A percentile compares a stretch with the other conserved stretches of the same genome.
Conservation (phyloP, 805 yeast genomes). For the Barnettozyma siamensis region DNA sequence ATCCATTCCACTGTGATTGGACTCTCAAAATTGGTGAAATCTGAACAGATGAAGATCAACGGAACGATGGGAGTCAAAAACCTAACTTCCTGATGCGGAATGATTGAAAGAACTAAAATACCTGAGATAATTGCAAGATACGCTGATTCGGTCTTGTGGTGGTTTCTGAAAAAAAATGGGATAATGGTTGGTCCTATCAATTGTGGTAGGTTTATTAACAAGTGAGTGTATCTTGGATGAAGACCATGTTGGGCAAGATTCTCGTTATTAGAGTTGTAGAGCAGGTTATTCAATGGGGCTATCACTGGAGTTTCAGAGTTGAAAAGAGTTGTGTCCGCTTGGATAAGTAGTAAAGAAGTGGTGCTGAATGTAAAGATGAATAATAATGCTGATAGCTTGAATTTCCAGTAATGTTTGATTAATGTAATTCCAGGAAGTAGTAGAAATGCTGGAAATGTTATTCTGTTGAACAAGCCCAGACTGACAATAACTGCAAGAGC, state of each 20-base stretch:
- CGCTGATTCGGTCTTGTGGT: slow-evolving; percentile 42
- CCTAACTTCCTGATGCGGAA: slow-evolving; percentile 94
- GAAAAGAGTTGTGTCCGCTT: slow-evolving; percentile 50
- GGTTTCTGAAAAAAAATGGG: slow-evolving; percentile 32
- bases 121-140: slow-evolving; percentile 61
- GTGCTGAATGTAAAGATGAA: slow-evolving; percentile 31
- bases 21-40: slow-evolving; percentile 30
- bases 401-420: slow-evolving; percentile 34
- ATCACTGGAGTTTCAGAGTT: slow-evolving; percentile 30
- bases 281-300: slow-evolving; percentile 72
- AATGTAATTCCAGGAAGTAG: slow-evolving; percentile 52
- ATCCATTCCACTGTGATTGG: slow-evolving; percentile 17
- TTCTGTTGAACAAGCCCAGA: slow-evolving; percentile 76
- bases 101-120: slow-evolving; percentile 49
- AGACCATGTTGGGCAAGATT: slow-evolving; percentile 78
- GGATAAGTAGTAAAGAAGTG: slow-evolving; percentile 34
- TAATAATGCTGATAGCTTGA: slow-evolving; percentile 30
- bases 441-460: slow-evolving; percentile 76
- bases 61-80: slow-evolving; percentile 80
- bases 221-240: slow-evolving; percentile 73
- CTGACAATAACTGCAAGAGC: slow-evolving; percentile 46
- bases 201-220: slow-evolving; percentile 71
- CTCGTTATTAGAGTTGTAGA: slow-evolving; percentile 53
- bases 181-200: slow-evolving; percentile 70
- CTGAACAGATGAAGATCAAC: slow-evolving; percentile 52